These are phyloP conservation scores for Eugenia klotzschiana DNA, from an alignment of 441 rosid species.

Conservation along the genomic window DNA sequence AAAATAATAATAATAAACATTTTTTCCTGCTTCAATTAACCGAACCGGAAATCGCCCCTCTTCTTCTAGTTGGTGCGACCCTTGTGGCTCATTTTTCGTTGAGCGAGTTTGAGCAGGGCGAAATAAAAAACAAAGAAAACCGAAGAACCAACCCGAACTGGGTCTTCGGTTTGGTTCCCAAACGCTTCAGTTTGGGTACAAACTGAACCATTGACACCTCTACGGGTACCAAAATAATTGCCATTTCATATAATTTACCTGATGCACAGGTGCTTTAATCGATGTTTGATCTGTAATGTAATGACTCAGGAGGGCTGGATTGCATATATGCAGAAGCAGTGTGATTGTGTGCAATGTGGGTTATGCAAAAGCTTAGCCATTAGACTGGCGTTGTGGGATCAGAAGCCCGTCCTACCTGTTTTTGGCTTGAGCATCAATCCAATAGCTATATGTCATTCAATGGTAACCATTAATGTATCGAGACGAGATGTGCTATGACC, in stretches of 20 bases:
- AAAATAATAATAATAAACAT: too few species aligned
- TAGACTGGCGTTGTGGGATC: neutral
- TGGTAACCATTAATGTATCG: neutral
- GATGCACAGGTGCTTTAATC: neutral
- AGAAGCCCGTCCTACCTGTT: neutral
- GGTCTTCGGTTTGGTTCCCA: too few species aligned
- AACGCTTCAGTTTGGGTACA: too few species aligned
- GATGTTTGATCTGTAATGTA: neutral
- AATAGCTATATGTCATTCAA: neutral
- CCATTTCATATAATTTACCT: neutral
- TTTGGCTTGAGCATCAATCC: neutral
- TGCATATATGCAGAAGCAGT: neutral
- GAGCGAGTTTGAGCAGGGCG: too few species aligned
- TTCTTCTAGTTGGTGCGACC: too few species aligned
- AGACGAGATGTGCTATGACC: neutral
- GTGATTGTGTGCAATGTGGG: neutral
- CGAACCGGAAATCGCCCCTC: too few species aligned
- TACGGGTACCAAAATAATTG: neutral
- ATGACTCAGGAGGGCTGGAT: neutral
- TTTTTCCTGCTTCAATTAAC: too few species aligned
- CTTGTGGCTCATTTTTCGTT: too few species aligned
- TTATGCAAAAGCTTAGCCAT: neutral
- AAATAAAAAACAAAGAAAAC: too few species aligned
- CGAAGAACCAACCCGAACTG: too few species aligned
- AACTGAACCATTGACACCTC: too few species aligned